phyloP scores from a whole-genome alignment of 306 rosid genomes.

The Elaeagnus macrophylla region DNA sequence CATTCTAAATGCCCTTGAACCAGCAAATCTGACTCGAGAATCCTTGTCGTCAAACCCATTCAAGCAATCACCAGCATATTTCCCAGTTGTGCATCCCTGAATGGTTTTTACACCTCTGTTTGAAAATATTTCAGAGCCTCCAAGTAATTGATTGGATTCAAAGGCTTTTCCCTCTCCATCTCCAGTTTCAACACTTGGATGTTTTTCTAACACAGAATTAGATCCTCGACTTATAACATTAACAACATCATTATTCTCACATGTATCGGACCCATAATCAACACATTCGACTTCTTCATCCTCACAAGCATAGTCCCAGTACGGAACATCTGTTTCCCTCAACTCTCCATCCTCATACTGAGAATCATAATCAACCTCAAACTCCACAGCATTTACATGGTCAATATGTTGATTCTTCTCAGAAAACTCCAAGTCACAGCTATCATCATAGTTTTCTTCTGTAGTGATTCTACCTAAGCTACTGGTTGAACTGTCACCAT shows the following conservation, averaged over 20 bases:
- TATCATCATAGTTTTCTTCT: conserved; percentile 10
- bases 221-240: conserved; percentile 14
- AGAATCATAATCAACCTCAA: conserved; percentile 24
- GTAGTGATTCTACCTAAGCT: conserved; percentile 9
- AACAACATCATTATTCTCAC: conserved; percentile 19
- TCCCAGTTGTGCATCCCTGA: conserved; percentile 22
- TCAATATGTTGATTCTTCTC: conserved; percentile 10
- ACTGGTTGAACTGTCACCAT: conserved; percentile 3
- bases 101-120: conserved; percentile 10
- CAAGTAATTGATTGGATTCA: conserved; percentile 14
- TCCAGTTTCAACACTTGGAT: conserved; percentile 2
- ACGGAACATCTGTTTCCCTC: conserved; percentile 23
- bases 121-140: conserved; percentile 17
- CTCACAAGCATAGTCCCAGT: conserved; percentile 20
- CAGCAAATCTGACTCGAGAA: conserved; percentile 9
- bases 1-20: conserved; percentile 7
- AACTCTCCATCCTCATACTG: conserved; percentile 40
- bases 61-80: conserved; percentile 9
- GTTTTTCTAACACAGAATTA: conserved; percentile 9
- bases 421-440: conserved; percentile 1
- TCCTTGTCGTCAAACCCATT: conserved; percentile 15
- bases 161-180: conserved; percentile 18
- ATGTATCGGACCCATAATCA: conserved; percentile 29
- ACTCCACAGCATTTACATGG: neutral
- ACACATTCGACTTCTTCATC: conserved; percentile 23